Evolutionary conservation across 208 protist genomes (phyloP), one percentile per base, ranked within the genome.

Genomic region (Vickermania spadyakhi): DNA sequence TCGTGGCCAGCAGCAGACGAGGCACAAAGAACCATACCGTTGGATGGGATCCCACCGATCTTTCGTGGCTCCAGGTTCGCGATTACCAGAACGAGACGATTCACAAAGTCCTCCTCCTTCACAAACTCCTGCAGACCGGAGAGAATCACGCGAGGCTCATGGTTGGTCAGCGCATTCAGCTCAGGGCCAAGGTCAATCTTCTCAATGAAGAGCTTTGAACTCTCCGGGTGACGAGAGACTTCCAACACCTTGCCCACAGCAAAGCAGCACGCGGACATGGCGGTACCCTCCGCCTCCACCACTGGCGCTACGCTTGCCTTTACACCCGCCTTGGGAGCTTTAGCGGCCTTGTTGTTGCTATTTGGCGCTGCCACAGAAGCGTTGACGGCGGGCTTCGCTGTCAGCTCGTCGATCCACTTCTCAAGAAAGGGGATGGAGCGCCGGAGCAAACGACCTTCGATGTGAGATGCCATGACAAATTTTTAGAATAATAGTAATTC

Each of bases 51-150:
- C 51, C 93, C 95, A 25, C 62, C 79, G 62, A 97, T 93, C 73
- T 97, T 96, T 31, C 82, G 85, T 18, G 96, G 91, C 75, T 97
- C 93, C 51, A 97, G 73, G 72, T 97, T 97, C 26, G 88, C 91
- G 29, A 97, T 79, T 22, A 97, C 84, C 13, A 96, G 67, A 52
- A 97, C 91, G 7, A 89, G 61, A 29, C 79, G 70, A 63, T 85
- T 81, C 21, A 90, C 28, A 31, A 97, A 81, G 18, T 95, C 80
- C 54, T 95, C 86, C 62, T 72, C 64, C 60, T 66, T 88, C 22
- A 95, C 73, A 62, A 89, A 79, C 68, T 91, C 84, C 58, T 93
- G 86, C 62, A 98, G 62, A 26, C 95, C 95, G 60, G 81, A 94
- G 51, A 96, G 78, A 31, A 98, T 94, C 3, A 87, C 94, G 66